Base-by-base conservation (phyloP, 148 eudicot species). In the Camellia japonica region DNA sequence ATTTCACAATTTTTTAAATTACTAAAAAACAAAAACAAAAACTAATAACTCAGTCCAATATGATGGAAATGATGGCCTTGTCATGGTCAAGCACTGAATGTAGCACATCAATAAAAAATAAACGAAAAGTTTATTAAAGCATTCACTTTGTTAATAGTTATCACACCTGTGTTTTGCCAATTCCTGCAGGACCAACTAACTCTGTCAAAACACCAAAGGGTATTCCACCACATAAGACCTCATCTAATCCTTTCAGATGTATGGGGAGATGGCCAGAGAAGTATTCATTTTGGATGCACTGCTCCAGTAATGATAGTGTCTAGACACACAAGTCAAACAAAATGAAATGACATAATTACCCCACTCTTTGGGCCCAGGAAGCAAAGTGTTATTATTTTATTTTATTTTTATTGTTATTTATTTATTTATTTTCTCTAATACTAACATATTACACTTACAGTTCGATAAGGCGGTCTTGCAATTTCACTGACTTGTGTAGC, bases 141-240 rank as follows among this genome's bases (percentile, higher is more conserved):
- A 18, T 41, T 42, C 16, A 42, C 14, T 58, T 1, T 13, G 13
- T n/a, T 78, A 30, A 30, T 30, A 3, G 18, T 49, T 18, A 55
- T 67, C 82, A 63, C 88, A 92, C 98, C 81, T 94, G 97, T 78
- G 97, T 94, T 89, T 94, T 94, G 76, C 98, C 98, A 74, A 91
- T 87, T 74, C 98, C 98, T 58, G 98, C 92, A 52, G 97, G 98
- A 75, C 97, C 98, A 74, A 94, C 98, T 72, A 92, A 77, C 90
- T 94, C 98, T 38, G 98, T 94, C 69, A 94, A 86, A 80, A 89
- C 92, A 78, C 98, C 97, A 90, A 90, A 92, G 9, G 98, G 98
- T 78, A 94, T 89, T 59, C 98, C 98, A 78, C 98, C 98, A 74
- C 93, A 92, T 72, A 94, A 86, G 15, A 90, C 98, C 80, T 84